Evolutionary conservation across 306 rosid species (phyloP).

Genomic region (Lupinus albus): DNA sequence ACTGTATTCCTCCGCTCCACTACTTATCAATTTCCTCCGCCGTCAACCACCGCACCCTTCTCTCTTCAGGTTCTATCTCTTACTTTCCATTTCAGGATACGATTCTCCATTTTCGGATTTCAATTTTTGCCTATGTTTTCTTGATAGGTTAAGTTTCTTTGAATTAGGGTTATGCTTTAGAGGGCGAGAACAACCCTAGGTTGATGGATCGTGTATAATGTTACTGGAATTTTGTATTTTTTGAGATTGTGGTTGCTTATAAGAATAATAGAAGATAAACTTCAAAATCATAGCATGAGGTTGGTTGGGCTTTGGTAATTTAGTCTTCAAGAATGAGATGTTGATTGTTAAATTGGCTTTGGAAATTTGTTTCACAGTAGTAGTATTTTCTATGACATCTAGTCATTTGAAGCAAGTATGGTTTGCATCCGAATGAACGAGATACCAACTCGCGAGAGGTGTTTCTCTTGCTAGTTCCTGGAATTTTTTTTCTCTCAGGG

Average conservation of each 20-base stretch:
- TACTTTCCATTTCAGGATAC: not conserved
- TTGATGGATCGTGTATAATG: constrained; percentile 3
- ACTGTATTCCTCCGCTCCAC: not conserved
- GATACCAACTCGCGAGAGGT: too few species aligned
- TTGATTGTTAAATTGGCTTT: too few species aligned
- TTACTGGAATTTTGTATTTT: constrained; percentile 1
- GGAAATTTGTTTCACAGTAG: too few species aligned
- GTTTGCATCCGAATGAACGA: too few species aligned
- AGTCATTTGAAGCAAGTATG: too few species aligned
- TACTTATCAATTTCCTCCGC: not conserved
- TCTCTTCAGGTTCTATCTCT: constrained; percentile 33
- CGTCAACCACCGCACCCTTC: not conserved
- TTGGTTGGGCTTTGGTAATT: too few species aligned
- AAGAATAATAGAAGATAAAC: not conserved
- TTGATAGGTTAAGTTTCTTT: constrained; percentile 3
- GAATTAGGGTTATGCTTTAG: constrained; percentile 36
- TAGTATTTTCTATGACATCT: too few species aligned
- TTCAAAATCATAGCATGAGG: too few species aligned
- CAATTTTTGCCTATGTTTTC: constrained; percentile 21
- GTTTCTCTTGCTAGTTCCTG: too few species aligned
- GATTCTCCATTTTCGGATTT: constrained; percentile 24
- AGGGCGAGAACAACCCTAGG: constrained; percentile 30
- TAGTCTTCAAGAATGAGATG: too few species aligned
- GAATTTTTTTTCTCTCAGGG: too few species aligned
- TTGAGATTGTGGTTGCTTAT: not conserved